These are phyloP conservation scores for Gnaphalium uliginosum DNA, from an alignment of 129 eudicot genomes.

Conservation along the genomic window DNA sequence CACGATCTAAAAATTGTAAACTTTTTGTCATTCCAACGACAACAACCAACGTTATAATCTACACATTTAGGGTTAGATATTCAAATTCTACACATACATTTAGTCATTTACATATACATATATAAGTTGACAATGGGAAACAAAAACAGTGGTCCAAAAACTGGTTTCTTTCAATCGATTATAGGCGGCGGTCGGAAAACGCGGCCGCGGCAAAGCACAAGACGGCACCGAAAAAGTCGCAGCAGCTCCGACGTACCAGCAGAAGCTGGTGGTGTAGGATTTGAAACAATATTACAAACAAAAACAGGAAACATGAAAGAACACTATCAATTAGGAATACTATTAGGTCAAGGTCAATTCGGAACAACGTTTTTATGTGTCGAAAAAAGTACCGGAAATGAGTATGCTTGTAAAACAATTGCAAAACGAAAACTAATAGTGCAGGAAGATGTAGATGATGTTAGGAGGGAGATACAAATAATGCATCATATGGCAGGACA, in stretches of 20 bases:
- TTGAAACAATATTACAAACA: constrained; percentile 54
- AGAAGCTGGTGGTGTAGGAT: constrained; percentile 37
- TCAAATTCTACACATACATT: background rate
- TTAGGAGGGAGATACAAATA: constrained; percentile 84
- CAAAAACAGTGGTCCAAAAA: constrained; percentile 17
- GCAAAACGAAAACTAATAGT: constrained; percentile 65
- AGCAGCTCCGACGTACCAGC: constrained; percentile 4
- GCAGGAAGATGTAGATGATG: constrained; percentile 86
- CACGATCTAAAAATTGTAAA: background rate
- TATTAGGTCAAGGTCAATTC: constrained; percentile 83
- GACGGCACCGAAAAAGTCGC: background rate
- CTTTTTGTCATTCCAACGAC: background rate
- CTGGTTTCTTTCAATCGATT: constrained; percentile 13
- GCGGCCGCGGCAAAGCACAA: constrained; percentile 17
- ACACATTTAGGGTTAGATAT: constrained; percentile 15
- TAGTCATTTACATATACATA: too few species aligned
- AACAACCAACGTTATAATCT: constrained; percentile 5
- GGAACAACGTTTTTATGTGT: constrained; percentile 68
- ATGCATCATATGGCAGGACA: constrained; percentile 88
- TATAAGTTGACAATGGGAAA: constrained; percentile 26
- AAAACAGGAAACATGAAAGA: constrained; percentile 85
- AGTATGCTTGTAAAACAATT: constrained; percentile 73
- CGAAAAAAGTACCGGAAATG: constrained; percentile 54
- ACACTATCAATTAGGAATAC: constrained; percentile 57
- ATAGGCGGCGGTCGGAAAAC: constrained; percentile 13